Evolutionary conservation across 108 stramenopile species (phyloP).

Genomic region (Conticribra guillardii): DNA sequence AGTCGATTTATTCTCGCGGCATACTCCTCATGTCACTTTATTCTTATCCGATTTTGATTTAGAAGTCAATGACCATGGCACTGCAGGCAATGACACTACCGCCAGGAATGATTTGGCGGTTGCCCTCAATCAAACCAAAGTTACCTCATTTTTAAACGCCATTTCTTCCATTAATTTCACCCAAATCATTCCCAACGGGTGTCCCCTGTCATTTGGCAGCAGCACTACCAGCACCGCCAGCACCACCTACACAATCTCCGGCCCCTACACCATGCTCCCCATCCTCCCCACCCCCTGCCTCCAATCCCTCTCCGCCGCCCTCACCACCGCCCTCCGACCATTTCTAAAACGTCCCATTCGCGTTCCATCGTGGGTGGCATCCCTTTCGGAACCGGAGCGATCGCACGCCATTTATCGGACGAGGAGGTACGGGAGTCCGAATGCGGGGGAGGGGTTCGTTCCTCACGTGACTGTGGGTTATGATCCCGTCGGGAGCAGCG

Average conservation of each 20-base stretch:
- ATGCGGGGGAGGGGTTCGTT: slow-evolving; percentile 45
- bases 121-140: slow-evolving; percentile 39
- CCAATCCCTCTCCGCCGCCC: slow-evolving; percentile 34
- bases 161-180: slow-evolving; percentile 30
- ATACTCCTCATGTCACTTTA: slow-evolving; percentile 50
- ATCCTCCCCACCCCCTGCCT: slow-evolving; percentile 33
- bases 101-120: background rate
- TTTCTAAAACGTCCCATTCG: slow-evolving; percentile 27
- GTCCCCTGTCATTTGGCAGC: slow-evolving; percentile 9
- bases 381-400: slow-evolving; percentile 29
- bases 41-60: slow-evolving; percentile 56
- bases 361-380: slow-evolving; percentile 46
- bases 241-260: slow-evolving; percentile 12
- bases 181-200: background rate
- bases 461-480: slow-evolving; percentile 62
- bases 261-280: slow-evolving; percentile 48
- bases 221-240: background rate
- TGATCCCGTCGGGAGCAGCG: slow-evolving; percentile 11
- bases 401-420: slow-evolving; percentile 21
- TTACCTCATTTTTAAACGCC: slow-evolving; percentile 22
- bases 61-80: slow-evolving; percentile 11
- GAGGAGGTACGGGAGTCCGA: slow-evolving; percentile 48
- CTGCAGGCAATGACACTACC: background rate
- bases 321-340: slow-evolving; percentile 17
- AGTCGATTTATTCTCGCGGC: slow-evolving; percentile 38